Conservation (phyloP, 306 rosid genomes). For the Crotalaria pallida region DNA sequence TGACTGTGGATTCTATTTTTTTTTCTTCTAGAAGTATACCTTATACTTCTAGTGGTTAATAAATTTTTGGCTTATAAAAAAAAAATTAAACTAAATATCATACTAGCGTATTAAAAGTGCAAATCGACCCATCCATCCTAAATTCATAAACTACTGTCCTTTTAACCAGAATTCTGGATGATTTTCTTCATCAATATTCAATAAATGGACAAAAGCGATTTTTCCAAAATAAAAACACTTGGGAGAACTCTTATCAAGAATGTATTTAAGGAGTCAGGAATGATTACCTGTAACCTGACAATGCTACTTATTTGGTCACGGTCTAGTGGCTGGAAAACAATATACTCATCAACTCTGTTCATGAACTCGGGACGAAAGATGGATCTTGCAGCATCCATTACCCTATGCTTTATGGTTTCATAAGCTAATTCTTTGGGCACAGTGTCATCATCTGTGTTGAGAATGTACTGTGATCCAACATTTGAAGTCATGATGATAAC, state of each 20-base stretch:
- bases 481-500: constrained; percentile 96
- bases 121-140: neutral
- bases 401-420: constrained; percentile 80
- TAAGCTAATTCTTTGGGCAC: constrained; percentile 54
- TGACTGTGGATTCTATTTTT: too few relatives aligned
- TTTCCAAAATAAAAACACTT: neutral
- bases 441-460: constrained; percentile 60
- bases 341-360: constrained; percentile 95
- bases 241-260: neutral
- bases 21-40: too few relatives aligned
- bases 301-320: constrained; percentile 78
- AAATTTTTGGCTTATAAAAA: too few relatives aligned
- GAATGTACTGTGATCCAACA: constrained; percentile 94
- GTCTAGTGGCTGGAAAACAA: constrained; percentile 90
- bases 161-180: neutral
- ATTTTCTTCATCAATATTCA: neutral
- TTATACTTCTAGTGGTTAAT: too few relatives aligned
- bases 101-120: neutral
- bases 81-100: neutral
- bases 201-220: neutral
- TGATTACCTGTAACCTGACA: constrained; percentile 79
- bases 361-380: constrained; percentile 92
- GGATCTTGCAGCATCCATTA: constrained; percentile 92
- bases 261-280: neutral
- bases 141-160: neutral